Percentiles rank a stretch among this genome's conserved stretches.
Conservation (phyloP, 129 eudicot species). For the Calendula officinalis region DNA sequence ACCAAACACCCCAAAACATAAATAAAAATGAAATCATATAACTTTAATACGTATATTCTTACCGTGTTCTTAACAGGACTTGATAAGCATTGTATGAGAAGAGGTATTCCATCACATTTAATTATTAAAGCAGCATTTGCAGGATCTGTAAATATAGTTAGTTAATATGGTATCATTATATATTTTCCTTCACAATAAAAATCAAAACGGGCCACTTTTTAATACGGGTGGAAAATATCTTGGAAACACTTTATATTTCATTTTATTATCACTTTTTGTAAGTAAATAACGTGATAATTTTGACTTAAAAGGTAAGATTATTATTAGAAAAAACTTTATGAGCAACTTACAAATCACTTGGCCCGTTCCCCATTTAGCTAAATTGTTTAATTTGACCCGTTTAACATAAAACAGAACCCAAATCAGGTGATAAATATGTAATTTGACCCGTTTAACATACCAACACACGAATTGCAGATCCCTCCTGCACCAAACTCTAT, state of each 20-base stretch:
- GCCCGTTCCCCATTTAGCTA: too few species aligned
- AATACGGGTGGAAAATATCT: too few species aligned
- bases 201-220: too few species aligned
- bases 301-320: too few species aligned
- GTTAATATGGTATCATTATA: not conserved
- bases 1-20: conserved; percentile 11
- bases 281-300: too few species aligned
- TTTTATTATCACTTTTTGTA: too few species aligned
- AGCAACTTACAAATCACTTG: not conserved
- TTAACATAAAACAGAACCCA: too few species aligned
- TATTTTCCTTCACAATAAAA: not conserved
- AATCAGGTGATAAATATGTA: too few species aligned
- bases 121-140: conserved; percentile 63
- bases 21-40: not conserved
- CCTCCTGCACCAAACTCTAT: conserved; percentile 93
- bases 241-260: too few species aligned
- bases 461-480: conserved; percentile 81
- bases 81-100: conserved; percentile 69
- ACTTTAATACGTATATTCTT: conserved; percentile 18
- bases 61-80: conserved; percentile 90
- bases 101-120: conserved; percentile 71
- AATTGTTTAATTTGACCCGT: not conserved
- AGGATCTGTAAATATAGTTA: conserved; percentile 48
- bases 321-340: not conserved
- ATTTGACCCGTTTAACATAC: conserved; percentile 29